Conservation (phyloP, 495 filamentous ascomycete species). For the Hypoxylon subgilvum region DNA sequence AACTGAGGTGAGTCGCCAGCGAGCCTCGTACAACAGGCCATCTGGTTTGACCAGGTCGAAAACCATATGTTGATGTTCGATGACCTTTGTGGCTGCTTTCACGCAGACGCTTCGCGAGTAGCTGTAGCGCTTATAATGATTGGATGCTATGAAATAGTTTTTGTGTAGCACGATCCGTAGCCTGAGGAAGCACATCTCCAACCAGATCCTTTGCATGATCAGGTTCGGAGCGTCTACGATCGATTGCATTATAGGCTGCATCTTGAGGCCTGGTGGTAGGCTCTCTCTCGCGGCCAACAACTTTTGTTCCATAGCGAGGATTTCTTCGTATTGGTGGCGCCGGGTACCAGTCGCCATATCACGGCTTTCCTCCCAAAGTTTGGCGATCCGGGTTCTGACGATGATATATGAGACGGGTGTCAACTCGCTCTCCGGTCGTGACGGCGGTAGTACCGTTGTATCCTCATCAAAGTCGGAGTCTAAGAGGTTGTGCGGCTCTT, state of each 20-base stretch:
- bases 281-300: conserved; percentile 38
- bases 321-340: conserved; percentile 43
- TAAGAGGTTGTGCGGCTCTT: conserved; percentile 51
- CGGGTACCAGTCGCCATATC: conserved; percentile 43
- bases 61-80: conserved; percentile 45
- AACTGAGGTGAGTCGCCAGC: conserved; percentile 45
- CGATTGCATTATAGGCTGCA: conserved; percentile 43
- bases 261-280: conserved; percentile 42
- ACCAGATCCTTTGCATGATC: conserved; percentile 42
- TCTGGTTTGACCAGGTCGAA: conserved; percentile 43
- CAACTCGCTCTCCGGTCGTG: conserved; percentile 44
- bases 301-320: conserved; percentile 45
- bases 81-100: conserved; percentile 41
- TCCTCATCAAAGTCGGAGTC: conserved; percentile 52
- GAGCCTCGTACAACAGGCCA: conserved; percentile 40
- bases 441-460: conserved; percentile 42
- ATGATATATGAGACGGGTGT: conserved; percentile 50
- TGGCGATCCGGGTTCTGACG: conserved; percentile 46
- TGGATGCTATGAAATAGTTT: conserved; percentile 40
- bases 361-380: conserved; percentile 51
- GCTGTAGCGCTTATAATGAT: conserved; percentile 28
- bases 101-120: conserved; percentile 42
- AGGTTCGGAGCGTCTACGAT: conserved; percentile 44
- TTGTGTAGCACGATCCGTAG: conserved; percentile 42
- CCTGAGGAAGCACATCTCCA: conserved; percentile 40